Evolutionary conservation across 805 yeast species (phyloP), one percentile per base, ranked within the genome.

Genomic region (Nakazawaea wyomingensis): DNA sequence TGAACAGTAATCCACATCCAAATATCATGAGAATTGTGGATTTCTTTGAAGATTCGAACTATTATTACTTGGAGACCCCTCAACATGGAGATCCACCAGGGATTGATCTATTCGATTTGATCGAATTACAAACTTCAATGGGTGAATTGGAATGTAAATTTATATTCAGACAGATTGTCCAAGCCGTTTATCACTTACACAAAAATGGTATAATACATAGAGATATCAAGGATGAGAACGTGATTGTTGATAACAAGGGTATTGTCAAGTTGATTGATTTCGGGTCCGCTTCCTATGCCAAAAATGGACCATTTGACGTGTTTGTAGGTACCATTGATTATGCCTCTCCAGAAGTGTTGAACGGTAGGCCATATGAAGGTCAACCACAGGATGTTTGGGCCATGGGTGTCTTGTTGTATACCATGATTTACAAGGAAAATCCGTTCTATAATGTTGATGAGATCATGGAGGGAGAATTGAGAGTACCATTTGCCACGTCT

Each of bases 331-430:
- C 99, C 0, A 81, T 93, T 34, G 97, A 93, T 61, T 93, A 91
- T 61, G 98, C 98, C 1, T 95, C 98, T 0, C 99, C 99, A 0
- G 99, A 93, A 61, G 96, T 93, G 0, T 68, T 93, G 28, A 74
- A 81, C 40, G 99, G 98, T 2, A 81, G 80, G 47, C 83, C 90
- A 18, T 93, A 91, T 56, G 88, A 80, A 40, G 99, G 99, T 18
- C 83, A 78, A 58, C 91, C 96, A 3, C 99, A 93, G 61, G 99
- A 93, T 63, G 82, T 90, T 2, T 93, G 99, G 99, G 96, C 98
- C 0, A 70, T 91, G 57, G 99, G 99, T 2, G 85, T 93, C 18
- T 66, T 93, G 45, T 66, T 93, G 18, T 93, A 90, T 64, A 93
- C 97, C 0, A 76, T 93, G 56, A 72, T 91, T 5, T 93, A 84